These are phyloP conservation scores for Lactifluus rugatus DNA, from an alignment of 768 basidiomycete species.

Conservation along the genomic window DNA sequence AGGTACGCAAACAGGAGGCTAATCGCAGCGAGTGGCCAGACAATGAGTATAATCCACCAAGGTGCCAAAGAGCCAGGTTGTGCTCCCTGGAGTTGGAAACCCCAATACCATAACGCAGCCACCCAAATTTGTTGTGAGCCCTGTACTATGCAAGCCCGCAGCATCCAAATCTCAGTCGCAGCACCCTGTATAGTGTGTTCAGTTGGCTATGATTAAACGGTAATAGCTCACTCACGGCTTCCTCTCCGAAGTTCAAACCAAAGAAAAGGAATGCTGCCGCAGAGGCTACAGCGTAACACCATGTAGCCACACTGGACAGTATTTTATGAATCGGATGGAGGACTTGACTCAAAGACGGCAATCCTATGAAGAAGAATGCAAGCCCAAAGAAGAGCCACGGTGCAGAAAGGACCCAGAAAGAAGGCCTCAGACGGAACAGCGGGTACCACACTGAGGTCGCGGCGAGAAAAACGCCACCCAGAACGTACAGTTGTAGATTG, in stretches of 20 bases:
- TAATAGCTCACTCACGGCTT: slow-evolving; percentile 50
- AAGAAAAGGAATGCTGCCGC: slow-evolving; percentile 91
- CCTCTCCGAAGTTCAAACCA: slow-evolving; percentile 94
- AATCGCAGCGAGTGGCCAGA: slow-evolving; percentile 74
- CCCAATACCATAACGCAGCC: slow-evolving; percentile 95
- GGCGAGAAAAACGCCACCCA: slow-evolving; percentile 81
- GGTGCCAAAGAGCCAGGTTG: slow-evolving; percentile 49
- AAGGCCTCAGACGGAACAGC: slow-evolving; percentile 80
- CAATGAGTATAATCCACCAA: slow-evolving; percentile 74
- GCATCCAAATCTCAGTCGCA: slow-evolving; percentile 88
- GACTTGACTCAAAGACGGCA: slow-evolving; percentile 62
- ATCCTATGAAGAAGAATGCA: slow-evolving; percentile 85
- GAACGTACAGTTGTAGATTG: slow-evolving; percentile 76
- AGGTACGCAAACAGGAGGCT: slow-evolving; percentile 72
- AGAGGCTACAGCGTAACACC: slow-evolving; percentile 89
- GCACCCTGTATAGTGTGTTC: slow-evolving; percentile 50
- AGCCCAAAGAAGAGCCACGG: slow-evolving; percentile 90
- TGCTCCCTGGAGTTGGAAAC: slow-evolving; percentile 59
- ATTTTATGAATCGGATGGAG: slow-evolving; percentile 54
- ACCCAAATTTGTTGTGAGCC: slow-evolving; percentile 96
- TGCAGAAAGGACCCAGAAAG: slow-evolving; percentile 72
- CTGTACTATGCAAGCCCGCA: slow-evolving; percentile 87
- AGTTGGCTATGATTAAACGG: slow-evolving; percentile 6
- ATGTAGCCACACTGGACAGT: slow-evolving; percentile 71
- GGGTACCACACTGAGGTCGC: slow-evolving; percentile 85